These are phyloP conservation scores for Lablab purpureus DNA, from an alignment of 306 rosid genomes.

Conservation along the genomic window DNA sequence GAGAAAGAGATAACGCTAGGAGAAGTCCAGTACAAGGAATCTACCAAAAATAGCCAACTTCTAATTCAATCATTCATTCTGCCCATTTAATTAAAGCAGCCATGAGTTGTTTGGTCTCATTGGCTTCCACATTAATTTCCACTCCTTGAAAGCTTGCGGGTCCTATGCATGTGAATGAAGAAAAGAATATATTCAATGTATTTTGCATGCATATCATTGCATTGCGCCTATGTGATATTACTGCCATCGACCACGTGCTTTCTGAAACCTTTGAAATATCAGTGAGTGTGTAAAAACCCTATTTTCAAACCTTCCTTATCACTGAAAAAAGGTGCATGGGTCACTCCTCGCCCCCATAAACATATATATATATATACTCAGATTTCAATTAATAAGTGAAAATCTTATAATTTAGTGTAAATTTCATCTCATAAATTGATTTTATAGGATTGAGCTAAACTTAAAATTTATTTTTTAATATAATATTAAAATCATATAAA, in stretches of 20 bases:
- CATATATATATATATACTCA: too few species aligned
- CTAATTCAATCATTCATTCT: not conserved
- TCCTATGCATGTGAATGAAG: constrained; percentile 25
- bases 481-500: too few species aligned
- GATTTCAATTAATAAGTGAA: too few species aligned
- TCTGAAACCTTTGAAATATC: not conserved
- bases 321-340: constrained; percentile 33
- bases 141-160: not conserved
- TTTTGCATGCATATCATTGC: too few species aligned
- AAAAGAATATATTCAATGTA: constrained; percentile 14
- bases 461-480: too few species aligned
- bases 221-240: not conserved
- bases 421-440: too few species aligned
- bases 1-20: too few species aligned
- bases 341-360: not conserved
- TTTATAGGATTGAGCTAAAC: too few species aligned
- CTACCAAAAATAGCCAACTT: too few species aligned
- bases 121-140: not conserved
- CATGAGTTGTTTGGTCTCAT: not conserved
- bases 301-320: too few species aligned
- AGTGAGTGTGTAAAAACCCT: constrained; percentile 6
- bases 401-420: too few species aligned
- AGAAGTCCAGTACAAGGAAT: too few species aligned
- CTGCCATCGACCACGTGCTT: not conserved
- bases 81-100: constrained; percentile 1